phyloP scores from a whole-genome alignment of 139 green algal species.

The Monoraphidium neglectum region DNA sequence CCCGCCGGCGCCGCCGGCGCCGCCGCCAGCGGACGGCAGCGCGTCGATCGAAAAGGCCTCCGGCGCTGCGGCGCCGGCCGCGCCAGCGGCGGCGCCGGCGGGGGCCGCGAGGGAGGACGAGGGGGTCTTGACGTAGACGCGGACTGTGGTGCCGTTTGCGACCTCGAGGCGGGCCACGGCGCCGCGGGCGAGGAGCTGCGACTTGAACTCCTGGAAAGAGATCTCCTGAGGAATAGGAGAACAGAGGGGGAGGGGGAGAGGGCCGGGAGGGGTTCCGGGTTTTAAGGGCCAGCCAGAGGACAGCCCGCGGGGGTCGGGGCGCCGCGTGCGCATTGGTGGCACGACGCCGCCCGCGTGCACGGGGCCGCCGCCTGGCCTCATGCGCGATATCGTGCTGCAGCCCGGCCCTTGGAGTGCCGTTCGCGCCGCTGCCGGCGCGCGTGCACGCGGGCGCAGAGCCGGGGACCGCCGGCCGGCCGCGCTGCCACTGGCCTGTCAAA shows the following conservation, averaged over 20 bases:
- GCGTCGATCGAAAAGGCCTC: too few relatives aligned
- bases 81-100: too few relatives aligned
- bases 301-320: background rate
- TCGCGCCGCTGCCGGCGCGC: too few relatives aligned
- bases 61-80: too few relatives aligned
- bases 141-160: constrained; percentile 89
- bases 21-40: background rate
- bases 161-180: constrained; percentile 83
- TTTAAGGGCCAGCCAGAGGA: background rate
- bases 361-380: background rate
- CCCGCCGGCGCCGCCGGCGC: constrained; percentile 13
- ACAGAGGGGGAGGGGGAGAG: background rate
- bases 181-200: constrained; percentile 73
- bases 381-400: too few relatives aligned
- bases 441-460: too few relatives aligned
- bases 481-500: too few relatives aligned
- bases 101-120: too few relatives aligned
- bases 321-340: too few relatives aligned
- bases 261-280: background rate
- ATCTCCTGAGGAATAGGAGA: constrained; percentile 73
- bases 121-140: constrained; percentile 53
- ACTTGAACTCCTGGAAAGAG: constrained; percentile 92
- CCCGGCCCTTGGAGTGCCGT: too few relatives aligned
- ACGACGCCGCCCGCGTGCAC: background rate
- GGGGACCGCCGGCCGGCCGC: too few relatives aligned